These are phyloP conservation scores for Lasiosphaeria hispida DNA, from an alignment of 495 filamentous ascomycete species.

Conservation along the genomic window DNA sequence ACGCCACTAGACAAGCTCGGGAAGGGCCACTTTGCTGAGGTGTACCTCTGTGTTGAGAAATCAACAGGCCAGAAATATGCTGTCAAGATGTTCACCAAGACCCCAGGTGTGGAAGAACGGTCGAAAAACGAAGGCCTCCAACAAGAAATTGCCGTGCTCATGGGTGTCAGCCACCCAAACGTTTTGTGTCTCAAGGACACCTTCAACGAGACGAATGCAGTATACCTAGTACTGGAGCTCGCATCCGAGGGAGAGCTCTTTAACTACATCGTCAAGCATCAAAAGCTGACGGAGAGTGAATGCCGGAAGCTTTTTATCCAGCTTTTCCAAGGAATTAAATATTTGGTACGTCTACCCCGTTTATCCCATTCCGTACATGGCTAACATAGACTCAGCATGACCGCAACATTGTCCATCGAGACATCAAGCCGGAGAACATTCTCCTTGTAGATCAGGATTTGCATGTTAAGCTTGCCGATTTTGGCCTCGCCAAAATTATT, in stretches of 20 bases:
- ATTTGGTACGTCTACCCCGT: conserved; percentile 62
- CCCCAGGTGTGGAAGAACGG: conserved; percentile 70
- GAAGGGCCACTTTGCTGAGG: conserved; percentile 95
- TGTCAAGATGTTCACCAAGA: conserved; percentile 90
- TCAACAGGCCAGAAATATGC: conserved; percentile 79
- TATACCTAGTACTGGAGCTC: conserved; percentile 90
- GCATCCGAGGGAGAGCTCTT: conserved; percentile 93
- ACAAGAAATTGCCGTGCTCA: conserved; percentile 93
- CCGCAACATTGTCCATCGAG: conserved; percentile 93
- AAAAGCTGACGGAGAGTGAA: conserved; percentile 81
- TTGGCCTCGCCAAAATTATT: conserved; percentile 97
- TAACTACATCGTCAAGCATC: conserved; percentile 84
- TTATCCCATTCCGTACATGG: background rate
- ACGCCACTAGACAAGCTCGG: conserved; percentile 81
- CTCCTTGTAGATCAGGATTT: conserved; percentile 79
- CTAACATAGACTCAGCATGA: conserved; percentile 74
- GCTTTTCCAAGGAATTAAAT: conserved; percentile 90
- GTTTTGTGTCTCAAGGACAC: conserved; percentile 92
- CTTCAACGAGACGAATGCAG: conserved; percentile 85
- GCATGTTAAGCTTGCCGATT: conserved; percentile 91
- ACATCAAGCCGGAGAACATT: conserved; percentile 99
- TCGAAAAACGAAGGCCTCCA: conserved; percentile 82
- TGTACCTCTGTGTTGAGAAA: conserved; percentile 87
- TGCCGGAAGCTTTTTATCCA: conserved; percentile 84
- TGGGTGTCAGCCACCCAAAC: conserved; percentile 95